These are phyloP conservation scores for Hydnum rufescens DNA, from an alignment of 768 basidiomycete genomes.

Conservation along the genomic window DNA sequence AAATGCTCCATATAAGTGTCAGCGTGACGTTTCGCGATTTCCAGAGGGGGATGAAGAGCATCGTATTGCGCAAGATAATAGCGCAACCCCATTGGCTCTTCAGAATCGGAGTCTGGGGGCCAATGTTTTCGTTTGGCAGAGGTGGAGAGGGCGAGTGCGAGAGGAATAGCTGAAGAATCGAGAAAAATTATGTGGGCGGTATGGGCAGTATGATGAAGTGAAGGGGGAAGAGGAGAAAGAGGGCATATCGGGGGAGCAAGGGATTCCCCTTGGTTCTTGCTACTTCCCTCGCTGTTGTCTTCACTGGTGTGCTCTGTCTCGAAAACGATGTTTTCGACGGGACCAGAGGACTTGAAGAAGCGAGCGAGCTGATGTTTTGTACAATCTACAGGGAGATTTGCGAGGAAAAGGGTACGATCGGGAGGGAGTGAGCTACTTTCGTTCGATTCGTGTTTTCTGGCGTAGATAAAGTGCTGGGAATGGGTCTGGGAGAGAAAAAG, in stretches of 20 bases:
- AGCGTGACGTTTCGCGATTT: conserved; percentile 53
- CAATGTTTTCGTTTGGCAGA: conserved; percentile 38
- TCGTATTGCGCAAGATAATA: conserved; percentile 51
- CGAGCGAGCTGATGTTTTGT: conserved; percentile 59
- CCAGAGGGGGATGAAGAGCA: conserved; percentile 54
- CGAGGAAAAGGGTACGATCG: conserved; percentile 67
- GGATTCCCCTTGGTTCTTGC: conserved; percentile 18
- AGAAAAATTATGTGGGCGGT: conserved; percentile 56
- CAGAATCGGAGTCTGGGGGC: conserved; percentile 32
- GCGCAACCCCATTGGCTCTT: conserved; percentile 39
- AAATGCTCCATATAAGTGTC: conserved; percentile 58
- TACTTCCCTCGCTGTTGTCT: conserved; percentile 14
- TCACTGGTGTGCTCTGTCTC: conserved; percentile 19
- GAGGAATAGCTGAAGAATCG: conserved; percentile 48
- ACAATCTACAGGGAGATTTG: conserved; percentile 76
- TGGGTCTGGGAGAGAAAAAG: too few relatives aligned
- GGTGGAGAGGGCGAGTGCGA: conserved; percentile 27
- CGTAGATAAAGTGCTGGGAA: too few relatives aligned
- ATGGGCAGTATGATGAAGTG: too few relatives aligned
- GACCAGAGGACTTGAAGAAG: conserved; percentile 42
- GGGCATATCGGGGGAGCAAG: too few relatives aligned
- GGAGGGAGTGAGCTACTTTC: conserved; percentile 20
- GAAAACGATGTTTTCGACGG: conserved; percentile 56
- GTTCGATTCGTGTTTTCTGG: conserved; percentile 27
- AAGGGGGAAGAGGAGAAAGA: conserved; percentile 37